phyloP scores from a whole-genome alignment of 441 rosid genomes.

The Syzygium malaccense region DNA sequence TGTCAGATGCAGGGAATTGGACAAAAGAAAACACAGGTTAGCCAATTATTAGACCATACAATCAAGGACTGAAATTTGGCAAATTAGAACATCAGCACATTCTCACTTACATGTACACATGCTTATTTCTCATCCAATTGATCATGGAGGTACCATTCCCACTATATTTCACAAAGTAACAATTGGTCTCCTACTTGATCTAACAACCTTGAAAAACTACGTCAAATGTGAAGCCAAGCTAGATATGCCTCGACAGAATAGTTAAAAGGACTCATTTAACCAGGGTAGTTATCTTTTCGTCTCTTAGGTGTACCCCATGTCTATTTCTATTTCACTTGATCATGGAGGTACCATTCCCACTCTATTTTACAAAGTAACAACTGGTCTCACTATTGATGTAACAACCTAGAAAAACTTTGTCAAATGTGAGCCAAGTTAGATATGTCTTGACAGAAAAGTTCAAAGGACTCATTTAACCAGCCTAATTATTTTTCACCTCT shows the following conservation, averaged over 20 bases:
- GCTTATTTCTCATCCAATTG: not conserved
- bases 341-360: not conserved
- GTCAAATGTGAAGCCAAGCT: not conserved
- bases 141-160: not conserved
- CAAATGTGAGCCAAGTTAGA: not conserved
- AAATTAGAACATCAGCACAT: not conserved
- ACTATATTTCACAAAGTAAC: not conserved
- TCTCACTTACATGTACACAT: not conserved
- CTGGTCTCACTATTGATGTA: not conserved
- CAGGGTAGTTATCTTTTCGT: not conserved
- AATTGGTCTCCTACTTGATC: not conserved
- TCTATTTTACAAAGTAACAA: not conserved
- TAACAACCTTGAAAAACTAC: no score
- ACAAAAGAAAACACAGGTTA: not conserved
- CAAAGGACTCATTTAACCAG: not conserved
- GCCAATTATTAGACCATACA: not conserved
- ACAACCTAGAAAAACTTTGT: not conserved
- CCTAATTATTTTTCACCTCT: not conserved
- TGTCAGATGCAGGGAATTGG: not conserved
- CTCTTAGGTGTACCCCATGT: not conserved
- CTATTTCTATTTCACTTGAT: not conserved
- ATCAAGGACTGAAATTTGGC: not conserved
- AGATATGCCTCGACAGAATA: not conserved
- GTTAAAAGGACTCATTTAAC: not conserved
- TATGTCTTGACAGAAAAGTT: not conserved